Conservation (phyloP, 2,329 filamentous ascomycete species). For the Emericellopsis atlantica region DNA sequence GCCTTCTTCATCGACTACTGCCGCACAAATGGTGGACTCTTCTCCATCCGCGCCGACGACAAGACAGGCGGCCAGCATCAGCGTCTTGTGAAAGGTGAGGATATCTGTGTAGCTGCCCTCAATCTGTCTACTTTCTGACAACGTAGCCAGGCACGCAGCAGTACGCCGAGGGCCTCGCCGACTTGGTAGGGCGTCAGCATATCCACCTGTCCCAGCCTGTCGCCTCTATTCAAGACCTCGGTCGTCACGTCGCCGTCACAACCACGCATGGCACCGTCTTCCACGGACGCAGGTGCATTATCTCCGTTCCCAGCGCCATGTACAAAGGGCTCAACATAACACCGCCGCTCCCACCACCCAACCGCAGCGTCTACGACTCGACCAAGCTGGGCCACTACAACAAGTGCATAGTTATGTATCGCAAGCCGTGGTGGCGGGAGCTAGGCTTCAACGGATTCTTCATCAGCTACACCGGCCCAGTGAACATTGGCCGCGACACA, state of each 20-base stretch:
- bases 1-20: slow-evolving; percentile 25
- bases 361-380: slow-evolving; percentile 18
- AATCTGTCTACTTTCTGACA: not conserved
- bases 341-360: slow-evolving; percentile 25
- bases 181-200: slow-evolving; percentile 9
- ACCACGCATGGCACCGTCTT: slow-evolving; percentile 11
- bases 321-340: slow-evolving; percentile 30
- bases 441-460: slow-evolving; percentile 22
- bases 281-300: slow-evolving; percentile 23
- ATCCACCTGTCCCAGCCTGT: slow-evolving; percentile 9
- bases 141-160: slow-evolving; percentile 9
- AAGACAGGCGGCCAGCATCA: slow-evolving; percentile 20
- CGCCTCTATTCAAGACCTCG: slow-evolving; percentile 9
- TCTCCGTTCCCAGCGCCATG: slow-evolving; percentile 35
- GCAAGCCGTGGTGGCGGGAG: slow-evolving; percentile 19
- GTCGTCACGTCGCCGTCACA: slow-evolving; percentile 6
- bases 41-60: slow-evolving; percentile 21
- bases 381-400: slow-evolving; percentile 29
- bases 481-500: slow-evolving; percentile 25
- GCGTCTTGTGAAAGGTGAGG: slow-evolving; percentile 8
- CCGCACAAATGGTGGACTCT: slow-evolving; percentile 17
- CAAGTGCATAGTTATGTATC: slow-evolving; percentile 22
- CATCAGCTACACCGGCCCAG: slow-evolving; percentile 25
- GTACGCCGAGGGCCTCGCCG: slow-evolving; percentile 13
- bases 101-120: slow-evolving; percentile 6